Percentiles rank a stretch among this genome's conserved stretches.
Evolutionary conservation across 192 early-diverging fungal species (phyloP).

Genomic region (Backusella macrospora): DNA sequence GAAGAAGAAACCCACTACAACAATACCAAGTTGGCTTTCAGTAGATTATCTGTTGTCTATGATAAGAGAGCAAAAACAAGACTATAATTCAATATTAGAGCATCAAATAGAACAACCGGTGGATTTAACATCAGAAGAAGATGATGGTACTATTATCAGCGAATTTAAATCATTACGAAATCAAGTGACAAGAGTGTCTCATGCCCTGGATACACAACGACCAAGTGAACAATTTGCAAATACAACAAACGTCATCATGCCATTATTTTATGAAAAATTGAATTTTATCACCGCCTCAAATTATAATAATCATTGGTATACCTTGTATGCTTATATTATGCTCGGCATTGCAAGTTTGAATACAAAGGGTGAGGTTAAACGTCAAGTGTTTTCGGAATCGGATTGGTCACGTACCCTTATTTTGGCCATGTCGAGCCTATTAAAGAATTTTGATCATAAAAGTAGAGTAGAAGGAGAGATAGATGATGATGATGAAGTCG

Average conservation of each 20-base stretch:
- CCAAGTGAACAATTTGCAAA: slow-evolving; percentile 2
- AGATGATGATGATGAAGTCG: neutral
- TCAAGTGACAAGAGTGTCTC: slow-evolving; percentile 1
- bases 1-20: neutral
- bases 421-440: neutral
- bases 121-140: neutral
- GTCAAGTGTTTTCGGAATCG: neutral
- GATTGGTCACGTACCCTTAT: neutral
- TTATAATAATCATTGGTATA: neutral
- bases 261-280: neutral
- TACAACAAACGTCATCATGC: neutral
- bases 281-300: neutral
- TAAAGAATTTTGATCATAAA: neutral
- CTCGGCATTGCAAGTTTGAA: neutral
- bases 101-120: neutral
- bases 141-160: neutral
- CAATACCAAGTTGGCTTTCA: neutral
- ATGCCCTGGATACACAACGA: slow-evolving; percentile 4
- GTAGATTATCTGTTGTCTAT: neutral
- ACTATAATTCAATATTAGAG: no score
- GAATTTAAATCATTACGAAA: neutral
- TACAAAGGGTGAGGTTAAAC: neutral
- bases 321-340: neutral
- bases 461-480: neutral
- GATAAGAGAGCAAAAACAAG: neutral